Conservation (phyloP, 2,329 filamentous ascomycete species). For the Colletotrichum salicis region DNA sequence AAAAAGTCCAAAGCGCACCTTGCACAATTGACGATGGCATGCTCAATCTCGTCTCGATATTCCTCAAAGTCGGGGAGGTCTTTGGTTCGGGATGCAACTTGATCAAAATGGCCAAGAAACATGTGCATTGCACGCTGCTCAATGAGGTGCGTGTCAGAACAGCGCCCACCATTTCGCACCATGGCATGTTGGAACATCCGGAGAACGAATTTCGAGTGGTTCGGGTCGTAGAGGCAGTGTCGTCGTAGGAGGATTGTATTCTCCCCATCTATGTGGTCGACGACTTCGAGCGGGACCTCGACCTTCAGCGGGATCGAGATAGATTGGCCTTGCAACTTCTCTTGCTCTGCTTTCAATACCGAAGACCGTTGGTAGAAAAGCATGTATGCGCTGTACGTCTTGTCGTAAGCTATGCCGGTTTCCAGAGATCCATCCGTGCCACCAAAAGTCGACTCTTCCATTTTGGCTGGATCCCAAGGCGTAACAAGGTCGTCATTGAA, state of each 20-base stretch:
- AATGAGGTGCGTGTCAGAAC: conserved; percentile 48
- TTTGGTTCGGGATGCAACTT: conserved; percentile 78
- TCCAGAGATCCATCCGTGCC: conserved; percentile 67
- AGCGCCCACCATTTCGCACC: conserved; percentile 57
- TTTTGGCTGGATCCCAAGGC: conserved; percentile 76
- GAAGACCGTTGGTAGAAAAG: conserved; percentile 91
- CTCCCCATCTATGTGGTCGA: conserved; percentile 73
- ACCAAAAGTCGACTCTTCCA: conserved; percentile 85
- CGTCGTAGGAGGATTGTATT: conserved; percentile 80
- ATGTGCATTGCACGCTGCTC: conserved; percentile 64
- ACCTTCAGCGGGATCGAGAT: conserved; percentile 56
- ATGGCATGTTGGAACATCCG: conserved; percentile 69
- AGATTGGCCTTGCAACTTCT: conserved; percentile 51
- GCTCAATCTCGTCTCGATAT: conserved; percentile 61
- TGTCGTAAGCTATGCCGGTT: conserved; percentile 65
- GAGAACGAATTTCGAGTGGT: conserved; percentile 74
- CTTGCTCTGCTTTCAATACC: conserved; percentile 66
- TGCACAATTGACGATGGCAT: conserved; percentile 60
- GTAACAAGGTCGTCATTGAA: conserved; percentile 92
- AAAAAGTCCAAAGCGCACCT: conserved; percentile 69
- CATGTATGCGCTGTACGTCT: conserved; percentile 94
- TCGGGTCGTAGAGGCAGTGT: conserved; percentile 82
- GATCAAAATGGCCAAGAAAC: conserved; percentile 75
- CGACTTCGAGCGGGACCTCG: conserved; percentile 55
- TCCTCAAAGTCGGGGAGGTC: conserved; percentile 71